Base-by-base conservation (phyloP, 352 stramenopile genomes). In the Globisporangium echinulatum region DNA sequence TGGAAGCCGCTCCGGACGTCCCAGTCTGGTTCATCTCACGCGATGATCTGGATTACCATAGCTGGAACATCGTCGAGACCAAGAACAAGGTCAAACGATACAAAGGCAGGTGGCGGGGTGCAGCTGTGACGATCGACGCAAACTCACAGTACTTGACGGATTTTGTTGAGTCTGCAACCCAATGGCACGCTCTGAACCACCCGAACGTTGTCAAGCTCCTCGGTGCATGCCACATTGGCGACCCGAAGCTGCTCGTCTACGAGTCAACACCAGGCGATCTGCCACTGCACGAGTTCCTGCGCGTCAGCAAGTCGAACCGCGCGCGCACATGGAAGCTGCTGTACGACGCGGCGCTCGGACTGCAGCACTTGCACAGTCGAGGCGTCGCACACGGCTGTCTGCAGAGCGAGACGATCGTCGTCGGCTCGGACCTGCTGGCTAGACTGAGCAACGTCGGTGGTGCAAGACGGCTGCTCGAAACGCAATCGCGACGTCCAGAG, bases 301-400 rank as follows among this genome's bases (percentile, higher is more conserved):
- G 53, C 33, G 8, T 11, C 7, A 1, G 49, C 1, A 13, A 47
- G 15, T 13, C 3, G 5, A 56, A 36, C 7, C n/a, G 17, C 39
- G 25, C 9, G 10, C 5, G 0, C 11, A 15, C 55, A 2, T 71
- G 66, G 69, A 46, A 63, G 13, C 57, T 53, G 3, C 4, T 76
- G 19, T 66, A 67, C 19, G 47, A 73, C 48, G 63, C 49, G 25
- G 66, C 69, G 15, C 36, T 76, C 17, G 66, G 66, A 7, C 50
- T 73, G 3, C 56, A 67, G 9, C 70, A 75, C 33, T 38, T 76
- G 7, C 69, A 73, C 25, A 52, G 59, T 15, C 54, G 52, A 0
- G 51, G 61, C 11, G 54, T 73, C 7, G 25, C 66, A 2, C 62
- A 73, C 33, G 59, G 66, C 5, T 42, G 33, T 36, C 38, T 73